Evolutionary conservation across 176 grass and related monocot genomes (phyloP), one percentile per base, ranked within the genome.

Genomic region (Juncus inflexus): DNA sequence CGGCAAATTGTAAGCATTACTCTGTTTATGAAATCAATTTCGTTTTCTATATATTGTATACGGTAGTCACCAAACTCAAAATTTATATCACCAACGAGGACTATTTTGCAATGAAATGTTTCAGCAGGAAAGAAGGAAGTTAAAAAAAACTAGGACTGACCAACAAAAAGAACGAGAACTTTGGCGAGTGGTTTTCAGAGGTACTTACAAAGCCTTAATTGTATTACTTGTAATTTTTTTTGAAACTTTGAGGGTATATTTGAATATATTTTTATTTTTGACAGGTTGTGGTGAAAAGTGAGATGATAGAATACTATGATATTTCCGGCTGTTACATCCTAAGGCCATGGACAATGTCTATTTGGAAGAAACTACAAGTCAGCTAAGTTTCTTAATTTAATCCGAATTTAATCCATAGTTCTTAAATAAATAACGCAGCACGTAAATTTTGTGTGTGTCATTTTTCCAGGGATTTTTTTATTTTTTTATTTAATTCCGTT

Each of bases 301-400:
- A 96, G 80, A 96, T 96, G 92, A 96, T 96, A 0, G 92, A 96
- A 63, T 96, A 96, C 81, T 96, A 96, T 19, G 87, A 96, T 74
- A 91, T 96, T 52, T 96, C 91, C 50, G 91, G 91, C 40, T 96
- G 91, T 40, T 96, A 96, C 61, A 91, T 96, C 64, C 41, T 96
- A 49, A 91, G 91, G 65, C 91, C 91, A 61, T 90, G 87, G 84
- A 57, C 91, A 0, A 91, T 96, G 78, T 70, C 90, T 42, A 96
- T 96, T 28, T 96, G 87, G 82, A 87, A 96, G 70, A 57, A 76
- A 5, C 55, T 95, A 54, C 84, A 95, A 76, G 90, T 89, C 83
- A 76, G 78, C 74, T 49, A 45, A 8, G 7, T 52, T 52, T 8
- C 49, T 52, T 52, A 12, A 52, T 52, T 28, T 28, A 1, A 28